Evolutionary conservation across 225 moss, liverwort and hornwort genomes (phyloP).

Genomic region (Polytrichum commune): DNA sequence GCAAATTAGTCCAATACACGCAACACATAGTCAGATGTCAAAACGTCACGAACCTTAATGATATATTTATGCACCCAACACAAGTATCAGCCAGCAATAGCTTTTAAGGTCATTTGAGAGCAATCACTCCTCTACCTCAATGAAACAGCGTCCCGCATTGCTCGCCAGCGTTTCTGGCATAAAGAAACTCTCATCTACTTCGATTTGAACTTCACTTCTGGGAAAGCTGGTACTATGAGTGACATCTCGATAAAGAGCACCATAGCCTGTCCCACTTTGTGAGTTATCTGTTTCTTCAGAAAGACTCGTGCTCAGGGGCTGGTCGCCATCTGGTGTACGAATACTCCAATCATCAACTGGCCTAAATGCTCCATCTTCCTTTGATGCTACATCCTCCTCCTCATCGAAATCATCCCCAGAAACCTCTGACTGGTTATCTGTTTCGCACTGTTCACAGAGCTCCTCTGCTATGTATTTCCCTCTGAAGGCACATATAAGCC

Average conservation of each 20-base stretch:
- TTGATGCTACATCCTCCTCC: conserved; percentile 5
- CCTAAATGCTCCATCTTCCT: conserved; percentile 2
- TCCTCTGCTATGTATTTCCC: conserved; percentile 31
- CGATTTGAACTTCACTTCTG: conserved; percentile 18
- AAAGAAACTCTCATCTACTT: conserved; percentile 24
- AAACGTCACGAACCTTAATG: too few relatives aligned
- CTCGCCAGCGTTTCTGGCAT: conserved; percentile 28
- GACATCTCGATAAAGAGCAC: not conserved
- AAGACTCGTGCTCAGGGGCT: not conserved
- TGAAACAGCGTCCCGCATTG: conserved; percentile 72
- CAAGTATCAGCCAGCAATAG: too few relatives aligned
- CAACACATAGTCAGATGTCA: conserved; percentile 2
- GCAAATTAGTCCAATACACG: conserved; percentile 3
- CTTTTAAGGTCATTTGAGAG: too few relatives aligned
- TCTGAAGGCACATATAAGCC: conserved; percentile 45
- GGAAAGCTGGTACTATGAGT: conserved; percentile 1
- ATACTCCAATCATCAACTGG: not conserved
- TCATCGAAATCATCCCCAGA: conserved; percentile 9
- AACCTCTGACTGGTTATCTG: conserved; percentile 17
- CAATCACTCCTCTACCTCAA: conserved; percentile 52
- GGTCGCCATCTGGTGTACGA: not conserved
- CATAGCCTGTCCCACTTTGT: not conserved
- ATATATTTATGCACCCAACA: too few relatives aligned
- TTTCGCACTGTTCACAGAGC: not conserved
- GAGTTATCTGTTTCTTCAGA: not conserved